Evolutionary conservation across 331 rosid genomes (phyloP).

Genomic region (Telfairia occidentalis): DNA sequence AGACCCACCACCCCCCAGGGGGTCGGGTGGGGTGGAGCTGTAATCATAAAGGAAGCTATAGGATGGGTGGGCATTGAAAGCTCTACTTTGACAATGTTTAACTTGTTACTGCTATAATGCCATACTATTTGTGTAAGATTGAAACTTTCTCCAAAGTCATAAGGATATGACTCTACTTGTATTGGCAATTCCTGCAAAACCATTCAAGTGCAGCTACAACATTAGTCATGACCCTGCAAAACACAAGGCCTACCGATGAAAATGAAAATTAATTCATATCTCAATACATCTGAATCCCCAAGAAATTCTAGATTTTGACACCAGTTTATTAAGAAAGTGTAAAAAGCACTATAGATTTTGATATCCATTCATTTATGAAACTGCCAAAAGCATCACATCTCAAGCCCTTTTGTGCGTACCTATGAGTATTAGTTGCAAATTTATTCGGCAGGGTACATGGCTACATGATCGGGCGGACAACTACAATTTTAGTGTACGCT

Average conservation of each 20-base stretch:
- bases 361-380: background rate
- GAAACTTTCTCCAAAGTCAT: background rate
- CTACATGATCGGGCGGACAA: constrained; percentile 13
- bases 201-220: background rate
- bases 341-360: background rate
- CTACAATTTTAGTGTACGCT: constrained; percentile 44
- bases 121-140: constrained; percentile 2
- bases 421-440: constrained; percentile 14
- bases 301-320: background rate
- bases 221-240: background rate
- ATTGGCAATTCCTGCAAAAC: constrained; percentile 4
- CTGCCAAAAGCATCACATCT: background rate
- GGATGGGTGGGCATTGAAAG: background rate
- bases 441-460: constrained; percentile 13
- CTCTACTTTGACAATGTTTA: background rate
- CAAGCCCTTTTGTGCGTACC: constrained; percentile 18
- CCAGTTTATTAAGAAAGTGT: background rate
- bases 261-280: background rate
- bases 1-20: background rate
- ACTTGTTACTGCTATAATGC: background rate
- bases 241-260: background rate
- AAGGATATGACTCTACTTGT: background rate
- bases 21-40: background rate
- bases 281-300: background rate
- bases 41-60: background rate